Percentiles rank a stretch among this genome's conserved stretches.
These are phyloP conservation scores for Phialophora tarda DNA, from an alignment of 2,329 filamentous ascomycete species.

Conservation along the genomic window DNA sequence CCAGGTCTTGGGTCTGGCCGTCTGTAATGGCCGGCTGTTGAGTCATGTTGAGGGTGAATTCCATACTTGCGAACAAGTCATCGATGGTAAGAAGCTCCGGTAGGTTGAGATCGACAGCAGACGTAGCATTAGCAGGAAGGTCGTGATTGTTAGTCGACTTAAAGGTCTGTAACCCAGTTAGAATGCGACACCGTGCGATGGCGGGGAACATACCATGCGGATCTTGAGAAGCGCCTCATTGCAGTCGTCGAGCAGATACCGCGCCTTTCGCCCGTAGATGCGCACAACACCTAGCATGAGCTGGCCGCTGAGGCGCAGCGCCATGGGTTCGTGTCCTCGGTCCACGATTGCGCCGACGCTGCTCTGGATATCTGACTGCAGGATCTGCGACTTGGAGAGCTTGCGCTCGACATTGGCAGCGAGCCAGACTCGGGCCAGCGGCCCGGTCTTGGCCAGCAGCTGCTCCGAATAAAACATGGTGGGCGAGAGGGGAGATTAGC, in stretches of 20 bases:
- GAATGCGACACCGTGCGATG: constrained; percentile 32
- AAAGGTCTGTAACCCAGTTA: constrained; percentile 73
- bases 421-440: constrained; percentile 95
- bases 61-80: constrained; percentile 82
- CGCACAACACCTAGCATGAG: constrained; percentile 92
- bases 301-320: constrained; percentile 90
- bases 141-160: constrained; percentile 94
- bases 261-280: constrained; percentile 96
- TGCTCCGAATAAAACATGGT: constrained; percentile 97
- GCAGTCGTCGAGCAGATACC: constrained; percentile 95
- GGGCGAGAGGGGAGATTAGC: constrained; percentile 9
- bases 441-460: constrained; percentile 93
- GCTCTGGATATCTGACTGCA: constrained; percentile 92
- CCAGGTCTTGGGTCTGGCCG: constrained; percentile 35
- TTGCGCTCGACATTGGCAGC: constrained; percentile 98
- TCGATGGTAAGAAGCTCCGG: constrained; percentile 93
- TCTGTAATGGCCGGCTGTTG: constrained; percentile 61
- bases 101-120: constrained; percentile 83
- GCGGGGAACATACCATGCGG: constrained; percentile 75
- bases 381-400: constrained; percentile 92
- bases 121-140: constrained; percentile 80
- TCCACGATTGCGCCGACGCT: constrained; percentile 95
- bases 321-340: constrained; percentile 91
- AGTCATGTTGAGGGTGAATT: constrained; percentile 81
- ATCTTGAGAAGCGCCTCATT: constrained; percentile 98